A percentile compares a stretch with the other conserved stretches of the same genome.
Conservation (phyloP, 2,329 filamentous ascomycete genomes). For the Sarocladium oryzae region DNA sequence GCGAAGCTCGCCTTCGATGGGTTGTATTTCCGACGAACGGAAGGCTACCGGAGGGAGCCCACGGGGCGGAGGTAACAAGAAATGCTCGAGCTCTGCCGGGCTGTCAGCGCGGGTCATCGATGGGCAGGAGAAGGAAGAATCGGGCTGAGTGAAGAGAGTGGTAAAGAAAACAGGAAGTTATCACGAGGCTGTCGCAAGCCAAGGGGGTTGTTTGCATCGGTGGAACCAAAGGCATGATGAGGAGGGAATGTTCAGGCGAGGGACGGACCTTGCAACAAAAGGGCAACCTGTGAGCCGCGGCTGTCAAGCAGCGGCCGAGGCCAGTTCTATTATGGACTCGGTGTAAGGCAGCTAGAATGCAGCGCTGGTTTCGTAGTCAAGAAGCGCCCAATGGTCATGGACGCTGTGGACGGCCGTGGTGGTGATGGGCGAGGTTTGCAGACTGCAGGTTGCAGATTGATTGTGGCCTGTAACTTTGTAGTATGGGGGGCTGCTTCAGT, state of each 20-base stretch:
- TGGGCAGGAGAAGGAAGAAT: no score
- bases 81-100: background rate
- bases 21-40: background rate
- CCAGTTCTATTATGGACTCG: background rate
- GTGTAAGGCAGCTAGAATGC: background rate
- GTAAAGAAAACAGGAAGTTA: background rate
- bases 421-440: slow-evolving; percentile 8
- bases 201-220: background rate
- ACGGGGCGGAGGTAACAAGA: background rate
- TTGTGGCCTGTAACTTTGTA: slow-evolving; percentile 8
- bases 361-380: background rate
- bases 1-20: slow-evolving; percentile 4
- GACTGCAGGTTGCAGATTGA: slow-evolving; percentile 4
- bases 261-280: background rate
- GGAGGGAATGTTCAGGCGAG: background rate
- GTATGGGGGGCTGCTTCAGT: slow-evolving; percentile 8
- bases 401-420: background rate
- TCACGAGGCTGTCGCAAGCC: background rate
- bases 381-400: background rate
- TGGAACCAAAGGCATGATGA: background rate
- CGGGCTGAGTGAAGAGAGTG: no score
- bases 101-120: background rate
- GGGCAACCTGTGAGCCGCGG: background rate
- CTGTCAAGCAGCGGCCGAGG: background rate
- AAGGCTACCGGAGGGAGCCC: background rate